A percentile compares a stretch with the other conserved stretches of the same genome.
phyloP scores from a whole-genome alignment of 2,329 filamentous ascomycete species.

The Colletotrichum musicola region DNA sequence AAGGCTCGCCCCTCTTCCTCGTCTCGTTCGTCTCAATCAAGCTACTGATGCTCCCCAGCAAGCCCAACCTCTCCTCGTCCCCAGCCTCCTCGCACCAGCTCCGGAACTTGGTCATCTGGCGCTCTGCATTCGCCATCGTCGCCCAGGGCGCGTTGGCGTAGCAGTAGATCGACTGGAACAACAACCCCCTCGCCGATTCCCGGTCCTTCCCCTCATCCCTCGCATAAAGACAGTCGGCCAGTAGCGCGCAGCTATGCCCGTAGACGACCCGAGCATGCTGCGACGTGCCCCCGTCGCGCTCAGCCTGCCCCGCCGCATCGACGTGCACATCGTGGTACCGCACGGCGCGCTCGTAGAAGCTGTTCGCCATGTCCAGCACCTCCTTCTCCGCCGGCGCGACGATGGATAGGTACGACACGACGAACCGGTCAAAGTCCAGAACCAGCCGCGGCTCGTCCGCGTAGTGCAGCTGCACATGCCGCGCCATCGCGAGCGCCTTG shows the following conservation, averaged over 20 bases:
- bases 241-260: slow-evolving; percentile 10
- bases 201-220: not conserved
- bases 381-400: slow-evolving; percentile 1
- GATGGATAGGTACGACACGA: slow-evolving; percentile 16
- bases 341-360: slow-evolving; percentile 3
- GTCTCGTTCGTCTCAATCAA: slow-evolving; percentile 4
- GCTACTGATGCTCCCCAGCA: not conserved
- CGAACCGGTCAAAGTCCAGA: slow-evolving; percentile 17
- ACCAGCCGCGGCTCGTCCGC: slow-evolving; percentile 3
- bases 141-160: slow-evolving; percentile 10
- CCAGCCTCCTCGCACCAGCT: slow-evolving; percentile 24
- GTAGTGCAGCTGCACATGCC: slow-evolving; percentile 7
- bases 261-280: slow-evolving; percentile 2
- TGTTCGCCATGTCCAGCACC: slow-evolving; percentile 17
- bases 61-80: not conserved
- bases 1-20: slow-evolving; percentile 15
- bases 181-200: slow-evolving; percentile 2
- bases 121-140: slow-evolving; percentile 8
- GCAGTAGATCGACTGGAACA: not conserved
- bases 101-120: slow-evolving; percentile 21
- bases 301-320: not conserved
- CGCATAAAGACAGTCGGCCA: slow-evolving; percentile 27
- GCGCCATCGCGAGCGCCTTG: not conserved
- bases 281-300: not conserved
- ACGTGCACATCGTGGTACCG: not conserved